These are phyloP conservation scores for Nannochloris sp. DNA, from an alignment of 139 green algal species.

Conservation along the genomic window DNA sequence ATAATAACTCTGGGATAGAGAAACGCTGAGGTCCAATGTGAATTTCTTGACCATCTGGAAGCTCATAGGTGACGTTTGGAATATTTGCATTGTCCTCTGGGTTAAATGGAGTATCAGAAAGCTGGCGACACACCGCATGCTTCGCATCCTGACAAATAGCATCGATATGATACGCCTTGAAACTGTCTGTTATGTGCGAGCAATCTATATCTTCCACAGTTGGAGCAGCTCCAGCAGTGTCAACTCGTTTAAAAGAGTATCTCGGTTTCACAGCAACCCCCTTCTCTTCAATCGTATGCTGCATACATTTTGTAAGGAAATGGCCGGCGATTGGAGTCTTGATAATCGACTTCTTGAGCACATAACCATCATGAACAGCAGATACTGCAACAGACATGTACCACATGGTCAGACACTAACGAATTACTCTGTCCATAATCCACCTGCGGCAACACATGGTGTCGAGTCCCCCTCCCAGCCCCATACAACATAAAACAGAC, in stretches of 20 bases:
- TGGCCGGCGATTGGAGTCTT: constrained; percentile 60
- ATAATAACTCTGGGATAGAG: constrained; percentile 73
- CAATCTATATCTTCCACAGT: constrained; percentile 41
- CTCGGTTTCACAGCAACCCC: constrained; percentile 50
- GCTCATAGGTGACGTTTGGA: constrained; percentile 76
- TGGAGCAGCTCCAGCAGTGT: constrained; percentile 49
- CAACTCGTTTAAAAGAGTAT: constrained; percentile 64
- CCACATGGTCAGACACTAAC: background rate
- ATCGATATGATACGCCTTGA: constrained; percentile 38
- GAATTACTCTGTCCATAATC: background rate
- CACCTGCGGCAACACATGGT: background rate
- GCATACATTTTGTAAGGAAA: constrained; percentile 56
- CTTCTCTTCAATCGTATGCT: constrained; percentile 35
- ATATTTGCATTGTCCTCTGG: constrained; percentile 67
- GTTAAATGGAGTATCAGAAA: constrained; percentile 65
- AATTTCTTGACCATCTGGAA: constrained; percentile 68
- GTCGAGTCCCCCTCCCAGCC: constrained; percentile 6
- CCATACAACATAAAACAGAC: background rate
- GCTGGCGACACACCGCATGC: constrained; percentile 60
- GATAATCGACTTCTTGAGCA: constrained; percentile 72
- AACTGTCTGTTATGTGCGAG: constrained; percentile 33
- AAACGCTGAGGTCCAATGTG: constrained; percentile 72
- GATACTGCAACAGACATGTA: constrained; percentile 46
- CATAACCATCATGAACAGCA: constrained; percentile 88
- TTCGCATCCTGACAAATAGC: constrained; percentile 69